Base-by-base conservation (phyloP, 176 grass and related monocot genomes). In the Phoenix dactylifera region DNA sequence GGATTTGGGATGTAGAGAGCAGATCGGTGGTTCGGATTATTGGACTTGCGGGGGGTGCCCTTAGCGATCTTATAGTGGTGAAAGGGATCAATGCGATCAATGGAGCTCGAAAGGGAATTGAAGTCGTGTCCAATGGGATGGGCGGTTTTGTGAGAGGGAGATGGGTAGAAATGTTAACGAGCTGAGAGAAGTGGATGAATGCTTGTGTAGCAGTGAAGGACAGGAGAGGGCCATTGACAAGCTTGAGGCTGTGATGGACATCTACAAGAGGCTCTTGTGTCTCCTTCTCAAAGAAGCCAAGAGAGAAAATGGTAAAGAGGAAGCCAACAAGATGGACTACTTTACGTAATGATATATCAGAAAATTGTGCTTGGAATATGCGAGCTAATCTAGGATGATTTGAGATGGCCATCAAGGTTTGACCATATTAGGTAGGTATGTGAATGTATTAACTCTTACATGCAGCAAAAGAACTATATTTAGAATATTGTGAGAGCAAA, bases 221-320 rank as follows among this genome's bases (percentile, higher is more conserved):
- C 18, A 52, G 5, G 32, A 16, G 10, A 67, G 18, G 32, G 69
- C 50, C n/a, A 10, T 67, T n/a, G 71, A 69, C 35, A 55, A 67
- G 6, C 4, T 67, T 15, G 19, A 72, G 62, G 49, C 49, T 57
- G 69, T 29, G 7, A 14, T 67, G 19, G 7, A 0, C 7, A 30
- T 3, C 3, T 67, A 72, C 55, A 67, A 52, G 68, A 44, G 73
- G 39, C 50, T 63, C 49, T 63, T 82, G 19, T 19, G 4, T 1
- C 35, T 82, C 15, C 16, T 77, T 22, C 56, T 58, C 22, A n/a
- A 39, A 22, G 68, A 76, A 58, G 22, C 56, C 29, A 44, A 44
- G 35, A 44, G 35, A 44, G 35, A 44, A 14, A 44, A 44, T 12
- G 7, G 35, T 12, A 44, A 44, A 44, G 35, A 44, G 35, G 35